phyloP scores from a whole-genome alignment of 768 basidiomycete genomes.

The Vararia minispora region DNA sequence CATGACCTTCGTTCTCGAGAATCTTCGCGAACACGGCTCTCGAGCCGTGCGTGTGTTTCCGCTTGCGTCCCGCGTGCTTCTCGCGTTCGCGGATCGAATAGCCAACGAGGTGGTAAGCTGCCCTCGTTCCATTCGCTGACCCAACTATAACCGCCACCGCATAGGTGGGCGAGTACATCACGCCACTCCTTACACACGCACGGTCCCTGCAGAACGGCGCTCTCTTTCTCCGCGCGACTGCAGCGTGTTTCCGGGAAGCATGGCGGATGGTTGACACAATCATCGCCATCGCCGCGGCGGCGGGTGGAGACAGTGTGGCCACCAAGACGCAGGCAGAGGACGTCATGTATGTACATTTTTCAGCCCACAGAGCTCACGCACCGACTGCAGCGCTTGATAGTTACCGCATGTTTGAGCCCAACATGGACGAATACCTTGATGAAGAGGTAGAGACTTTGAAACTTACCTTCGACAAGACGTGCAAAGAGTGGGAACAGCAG shows the following conservation, averaged over 20 bases:
- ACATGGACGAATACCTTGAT: constrained; percentile 97
- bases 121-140: constrained; percentile 3
- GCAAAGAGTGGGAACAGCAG: constrained; percentile 70
- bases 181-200: constrained; percentile 63
- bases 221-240: constrained; percentile 71
- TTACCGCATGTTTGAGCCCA: constrained; percentile 88
- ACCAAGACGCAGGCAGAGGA: constrained; percentile 58
- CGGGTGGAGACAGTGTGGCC: constrained; percentile 29
- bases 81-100: constrained; percentile 76
- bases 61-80: constrained; percentile 58
- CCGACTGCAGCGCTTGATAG: constrained; percentile 27
- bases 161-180: constrained; percentile 82
- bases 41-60: constrained; percentile 85
- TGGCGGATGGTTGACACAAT: constrained; percentile 80
- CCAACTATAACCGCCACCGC: constrained; percentile 1
- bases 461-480: constrained; percentile 59
- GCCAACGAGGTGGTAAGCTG: constrained; percentile 69
- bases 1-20: constrained; percentile 54
- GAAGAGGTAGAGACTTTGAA: constrained; percentile 85
- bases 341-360: constrained; percentile 49
- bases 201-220: constrained; percentile 55
- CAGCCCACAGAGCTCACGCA: not conserved
- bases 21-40: constrained; percentile 65
- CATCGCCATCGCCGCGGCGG: constrained; percentile 36
- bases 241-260: constrained; percentile 82